Conservation (phyloP, 1,284 basidiomycete genomes). For the Austroboletus novae-zelandiae region DNA sequence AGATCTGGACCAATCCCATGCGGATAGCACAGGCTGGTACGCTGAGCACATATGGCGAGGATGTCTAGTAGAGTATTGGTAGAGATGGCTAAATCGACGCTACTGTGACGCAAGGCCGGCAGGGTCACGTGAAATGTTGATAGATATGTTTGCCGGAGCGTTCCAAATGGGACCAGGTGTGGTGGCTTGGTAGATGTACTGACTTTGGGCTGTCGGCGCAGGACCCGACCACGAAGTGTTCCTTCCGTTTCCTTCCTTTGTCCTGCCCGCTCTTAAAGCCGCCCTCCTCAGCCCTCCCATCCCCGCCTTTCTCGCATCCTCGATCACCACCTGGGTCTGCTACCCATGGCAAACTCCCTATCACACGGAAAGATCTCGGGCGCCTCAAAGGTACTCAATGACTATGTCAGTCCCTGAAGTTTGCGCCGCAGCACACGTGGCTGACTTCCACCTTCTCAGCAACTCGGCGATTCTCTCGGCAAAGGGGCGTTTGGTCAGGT, state of each 20-base stretch:
- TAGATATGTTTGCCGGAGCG: slow-evolving; percentile 8
- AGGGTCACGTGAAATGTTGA: slow-evolving; percentile 22
- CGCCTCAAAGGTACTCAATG: slow-evolving; percentile 53
- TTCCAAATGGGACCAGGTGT: slow-evolving; percentile 34
- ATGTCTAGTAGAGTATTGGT: background rate
- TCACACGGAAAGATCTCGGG: slow-evolving; percentile 35
- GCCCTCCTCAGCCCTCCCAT: background rate
- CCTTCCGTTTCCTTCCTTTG: slow-evolving; percentile 15
- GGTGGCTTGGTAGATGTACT: slow-evolving; percentile 16
- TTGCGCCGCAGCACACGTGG: slow-evolving; percentile 2
- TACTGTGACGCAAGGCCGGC: background rate
- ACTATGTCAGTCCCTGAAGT: slow-evolving; percentile 46
- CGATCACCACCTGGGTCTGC: background rate
- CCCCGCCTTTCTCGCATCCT: background rate
- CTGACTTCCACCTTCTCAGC: slow-evolving; percentile 45
- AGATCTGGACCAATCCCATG: background rate
- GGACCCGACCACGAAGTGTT: slow-evolving; percentile 35
- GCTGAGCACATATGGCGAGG: too few relatives aligned
- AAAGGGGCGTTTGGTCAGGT: slow-evolving; percentile 95
- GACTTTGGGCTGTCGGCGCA: slow-evolving; percentile 35
- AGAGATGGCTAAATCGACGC: slow-evolving; percentile 6
- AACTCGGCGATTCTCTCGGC: slow-evolving; percentile 92
- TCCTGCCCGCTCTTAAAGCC: slow-evolving; percentile 11
- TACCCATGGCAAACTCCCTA: slow-evolving; percentile 42
- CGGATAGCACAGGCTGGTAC: too few relatives aligned